Percentiles rank a stretch among this genome's conserved stretches.
Evolutionary conservation across 2,329 filamentous ascomycete species (phyloP).

Genomic region (Trichoderma koningiopsis): DNA sequence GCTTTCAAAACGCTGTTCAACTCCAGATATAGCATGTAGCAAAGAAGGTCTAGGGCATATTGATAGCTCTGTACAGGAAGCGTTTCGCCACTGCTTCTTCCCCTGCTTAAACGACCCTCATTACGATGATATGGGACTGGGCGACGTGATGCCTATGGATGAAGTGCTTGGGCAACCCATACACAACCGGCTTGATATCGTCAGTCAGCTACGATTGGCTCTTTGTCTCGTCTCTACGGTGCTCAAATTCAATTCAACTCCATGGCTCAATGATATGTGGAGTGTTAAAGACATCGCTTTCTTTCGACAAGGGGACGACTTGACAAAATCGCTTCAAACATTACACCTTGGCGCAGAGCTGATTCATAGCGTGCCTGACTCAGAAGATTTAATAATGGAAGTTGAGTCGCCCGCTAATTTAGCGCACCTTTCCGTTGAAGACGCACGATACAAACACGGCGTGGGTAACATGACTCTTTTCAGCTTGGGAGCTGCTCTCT

Average conservation of each 20-base stretch:
- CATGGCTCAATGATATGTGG: neutral
- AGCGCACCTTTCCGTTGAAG: neutral
- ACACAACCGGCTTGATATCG: neutral
- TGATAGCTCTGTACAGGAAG: neutral
- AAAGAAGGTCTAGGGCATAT: neutral
- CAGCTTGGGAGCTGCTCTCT: neutral
- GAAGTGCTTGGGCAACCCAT: neutral
- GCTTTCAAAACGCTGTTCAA: neutral
- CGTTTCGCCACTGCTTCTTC: constrained; percentile 1
- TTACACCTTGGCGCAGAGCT: constrained; percentile 3
- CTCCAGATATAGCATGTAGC: neutral
- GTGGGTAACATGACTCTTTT: constrained; percentile 2
- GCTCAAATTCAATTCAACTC: constrained; percentile 5
- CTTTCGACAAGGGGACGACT: neutral
- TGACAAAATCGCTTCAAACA: neutral
- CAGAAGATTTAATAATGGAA: neutral
- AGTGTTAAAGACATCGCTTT: neutral
- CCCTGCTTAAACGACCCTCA: neutral
- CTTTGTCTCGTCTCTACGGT: constrained; percentile 3
- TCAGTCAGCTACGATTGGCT: neutral
- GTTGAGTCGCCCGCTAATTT: neutral
- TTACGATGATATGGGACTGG: neutral
- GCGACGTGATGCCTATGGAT: constrained; percentile 3
- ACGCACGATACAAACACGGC: neutral
- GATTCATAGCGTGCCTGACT: neutral